Base-by-base conservation (phyloP, 2,329 filamentous ascomycete genomes). In the Penicillium sp. region DNA sequence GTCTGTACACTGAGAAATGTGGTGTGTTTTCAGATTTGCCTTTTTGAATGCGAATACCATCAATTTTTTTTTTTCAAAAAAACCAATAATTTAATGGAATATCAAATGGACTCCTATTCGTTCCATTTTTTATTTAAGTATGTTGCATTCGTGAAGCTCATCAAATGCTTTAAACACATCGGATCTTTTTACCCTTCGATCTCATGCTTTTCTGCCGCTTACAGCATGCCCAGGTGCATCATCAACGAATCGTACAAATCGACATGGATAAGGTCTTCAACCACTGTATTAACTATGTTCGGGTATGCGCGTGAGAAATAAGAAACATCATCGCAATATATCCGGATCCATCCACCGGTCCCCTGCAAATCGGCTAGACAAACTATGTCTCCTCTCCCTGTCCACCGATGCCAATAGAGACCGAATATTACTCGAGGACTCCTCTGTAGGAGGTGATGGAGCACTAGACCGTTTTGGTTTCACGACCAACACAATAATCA, bases 401-500 rank as follows among this genome's bases (percentile, higher is more conserved):
- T 63, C 60, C 13, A 60, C 49, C 14, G 58, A 56, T 35, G 55
- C 46, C 25, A 64, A 45, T 13, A 62, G 38, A 43, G 58, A 61
- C 9, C 61, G 54, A 28, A 62, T 57, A 43, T 63, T 53, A 48
- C 54, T 57, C 49, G 64, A 57, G 48, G 58, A 53, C 53, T 66
- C 59, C 25, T 65, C 59, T 42, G 61, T 55, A 38, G 58, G 56
- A 38, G 64, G 51, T 2, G 65, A 61, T 18, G 64, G 40, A 45
- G 64, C 59, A 31, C 46, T 53, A 39, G 65, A 57, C 16, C 64
- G 63, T 69, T 87, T 91, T 1, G 89, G 89, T 73, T 95, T 96
- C 56, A 95, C 79, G 35, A 90, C 72, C 2, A 96, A 73, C 36
- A 96, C 69, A 62, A 96, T 95, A 64, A 99, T 88, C 75, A 96